A percentile compares a stretch with the other conserved stretches of the same genome.
These are phyloP conservation scores for Heterobasidion irregulare DNA, from an alignment of 1,284 basidiomycete species.

Conservation along the genomic window DNA sequence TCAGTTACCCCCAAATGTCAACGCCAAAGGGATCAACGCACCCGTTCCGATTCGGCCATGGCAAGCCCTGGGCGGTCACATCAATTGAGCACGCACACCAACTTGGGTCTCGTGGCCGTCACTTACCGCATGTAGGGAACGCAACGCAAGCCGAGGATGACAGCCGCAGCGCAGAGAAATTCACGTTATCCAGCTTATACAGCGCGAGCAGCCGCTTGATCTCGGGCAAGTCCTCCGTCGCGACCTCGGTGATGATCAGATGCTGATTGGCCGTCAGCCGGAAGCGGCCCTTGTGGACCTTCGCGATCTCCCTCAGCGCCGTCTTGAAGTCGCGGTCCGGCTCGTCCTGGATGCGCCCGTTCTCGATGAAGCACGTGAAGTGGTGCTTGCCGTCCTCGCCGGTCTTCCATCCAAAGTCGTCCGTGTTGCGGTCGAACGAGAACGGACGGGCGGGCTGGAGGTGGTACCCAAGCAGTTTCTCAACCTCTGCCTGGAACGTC, in stretches of 20 bases:
- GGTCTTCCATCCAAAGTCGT: constrained; percentile 90
- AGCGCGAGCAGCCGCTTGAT: constrained; percentile 79
- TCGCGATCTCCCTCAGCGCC: constrained; percentile 87
- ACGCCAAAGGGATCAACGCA: constrained; percentile 23
- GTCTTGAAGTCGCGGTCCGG: constrained; percentile 89
- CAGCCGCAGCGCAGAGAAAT: constrained; percentile 74
- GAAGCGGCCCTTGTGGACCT: constrained; percentile 91
- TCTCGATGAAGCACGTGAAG: constrained; percentile 95
- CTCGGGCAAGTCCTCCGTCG: constrained; percentile 59
- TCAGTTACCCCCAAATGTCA: constrained; percentile 1
- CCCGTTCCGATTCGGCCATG: constrained; percentile 91
- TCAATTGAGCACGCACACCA: too few species aligned
- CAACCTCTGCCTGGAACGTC: constrained; percentile 84
- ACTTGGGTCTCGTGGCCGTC: too few species aligned
- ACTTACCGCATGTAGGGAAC: constrained; percentile 88
- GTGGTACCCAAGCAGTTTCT: constrained; percentile 79
- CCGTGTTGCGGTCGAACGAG: constrained; percentile 86
- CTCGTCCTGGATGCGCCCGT: constrained; percentile 94
- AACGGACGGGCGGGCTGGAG: constrained; percentile 71
- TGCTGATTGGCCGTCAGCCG: constrained; percentile 95
- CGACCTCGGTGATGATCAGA: constrained; percentile 82
- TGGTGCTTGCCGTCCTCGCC: constrained; percentile 88
- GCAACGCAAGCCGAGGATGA: constrained; percentile 94
- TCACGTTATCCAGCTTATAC: constrained; percentile 89
- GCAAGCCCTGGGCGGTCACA: constrained; percentile 53